Evolutionary conservation across 2,329 filamentous ascomycete species (phyloP), one percentile per base, ranked within the genome.

Genomic region (Lachnellula subtilissima): DNA sequence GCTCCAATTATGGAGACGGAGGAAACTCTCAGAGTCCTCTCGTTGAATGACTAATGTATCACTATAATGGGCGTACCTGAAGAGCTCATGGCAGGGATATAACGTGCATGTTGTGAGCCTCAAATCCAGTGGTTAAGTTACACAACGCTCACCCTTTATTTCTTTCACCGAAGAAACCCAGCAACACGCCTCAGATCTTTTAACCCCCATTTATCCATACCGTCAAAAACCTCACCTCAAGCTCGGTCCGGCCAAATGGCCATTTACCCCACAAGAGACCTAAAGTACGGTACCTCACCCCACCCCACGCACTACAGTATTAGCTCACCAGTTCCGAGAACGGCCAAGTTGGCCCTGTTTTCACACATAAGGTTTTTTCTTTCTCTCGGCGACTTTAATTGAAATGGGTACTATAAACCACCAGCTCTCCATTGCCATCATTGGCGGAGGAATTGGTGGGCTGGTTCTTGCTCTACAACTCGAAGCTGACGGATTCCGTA

Each of bases 401-500:
- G 28, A 32, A 32, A 45, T 45, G 42, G 7, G 2, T 45, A 25
- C 12, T 22, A 45, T 22, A 49, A 9, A 49, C 8, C 22, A 35
- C 17, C 8, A 25, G 12, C 12, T 37, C 48, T 40, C 48, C 17
- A 50, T 50, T 4, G 17, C 48, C 28, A 50, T 50, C n/a, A 12
- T 50, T 22, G 48, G 48, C 22, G 19, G 25, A 7, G 48, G 48
- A 0, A 50, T 50, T 40, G 48, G 48, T 12, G 48, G 48, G 11
- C 28, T 39, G 8, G 48, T 50, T 4, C 48, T 50, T n/a, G 48
- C 48, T 5, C 62, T 71, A 8, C 60, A 68, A 9, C 57, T 71
- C 3, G 64, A 71, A 52, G 66, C 67, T 25, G 61, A 61, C 19
- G 67, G 67, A 35, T 70, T 73, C 58, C 73, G 64, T n/a, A 68